Percentiles rank a stretch among this genome's conserved stretches.
phyloP scores from a whole-genome alignment of 2,329 filamentous ascomycete genomes.

The Claviceps pazoutovae region DNA sequence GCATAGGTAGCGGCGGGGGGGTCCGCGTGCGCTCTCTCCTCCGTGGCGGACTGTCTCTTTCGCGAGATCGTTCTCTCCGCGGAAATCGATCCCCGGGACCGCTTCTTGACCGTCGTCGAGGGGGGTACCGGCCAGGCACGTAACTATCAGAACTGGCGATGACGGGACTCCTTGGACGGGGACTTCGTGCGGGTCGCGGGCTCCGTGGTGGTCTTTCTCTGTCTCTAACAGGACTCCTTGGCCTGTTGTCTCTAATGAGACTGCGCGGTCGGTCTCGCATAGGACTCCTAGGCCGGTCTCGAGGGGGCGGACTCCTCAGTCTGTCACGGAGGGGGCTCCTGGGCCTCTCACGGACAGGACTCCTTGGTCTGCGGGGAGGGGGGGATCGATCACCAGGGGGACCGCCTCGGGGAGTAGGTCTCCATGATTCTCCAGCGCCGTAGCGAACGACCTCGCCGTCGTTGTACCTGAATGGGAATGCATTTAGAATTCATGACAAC shows the following conservation, averaged over 20 bases:
- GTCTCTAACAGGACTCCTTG: constrained; percentile 17
- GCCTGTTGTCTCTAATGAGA: constrained; percentile 13
- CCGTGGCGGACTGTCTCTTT: constrained; percentile 23
- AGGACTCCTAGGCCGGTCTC: constrained; percentile 10
- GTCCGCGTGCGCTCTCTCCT: constrained; percentile 24
- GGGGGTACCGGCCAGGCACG: constrained; percentile 29
- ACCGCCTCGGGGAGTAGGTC: constrained; percentile 35
- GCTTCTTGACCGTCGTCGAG: constrained; percentile 28
- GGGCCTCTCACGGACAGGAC: constrained; percentile 15
- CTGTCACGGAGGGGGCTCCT: background rate
- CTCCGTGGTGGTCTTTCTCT: constrained; percentile 12
- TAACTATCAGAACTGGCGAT: constrained; percentile 30
- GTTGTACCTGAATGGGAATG: constrained; percentile 32
- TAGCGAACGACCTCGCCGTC: constrained; percentile 49
- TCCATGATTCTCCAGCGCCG: constrained; percentile 47
- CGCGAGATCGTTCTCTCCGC: constrained; percentile 27
- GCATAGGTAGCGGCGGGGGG: constrained; percentile 13
- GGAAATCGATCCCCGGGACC: constrained; percentile 23
- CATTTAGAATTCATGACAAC: background rate
- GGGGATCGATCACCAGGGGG: constrained; percentile 28
- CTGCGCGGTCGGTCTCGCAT: constrained; percentile 10
- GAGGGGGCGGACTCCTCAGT: constrained; percentile 10
- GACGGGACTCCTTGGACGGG: constrained; percentile 23
- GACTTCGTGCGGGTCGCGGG: constrained; percentile 23
- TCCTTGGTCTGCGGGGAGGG: constrained; percentile 25